Evolutionary conservation across 805 yeast genomes (phyloP).

Genomic region (Pichia manshurica): DNA sequence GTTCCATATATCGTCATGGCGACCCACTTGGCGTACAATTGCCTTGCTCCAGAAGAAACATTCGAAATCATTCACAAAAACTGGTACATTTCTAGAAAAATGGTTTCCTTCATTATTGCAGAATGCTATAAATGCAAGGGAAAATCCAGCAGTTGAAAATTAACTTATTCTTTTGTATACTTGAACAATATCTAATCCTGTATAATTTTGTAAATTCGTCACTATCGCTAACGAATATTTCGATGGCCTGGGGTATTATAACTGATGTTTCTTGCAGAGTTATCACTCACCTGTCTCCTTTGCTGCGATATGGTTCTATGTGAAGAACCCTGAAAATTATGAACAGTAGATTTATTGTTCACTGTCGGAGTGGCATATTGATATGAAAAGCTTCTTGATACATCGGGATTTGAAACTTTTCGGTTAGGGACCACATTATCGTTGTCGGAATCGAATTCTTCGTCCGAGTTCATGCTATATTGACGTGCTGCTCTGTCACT

Average conservation of each 20-base stretch:
- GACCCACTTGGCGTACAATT: conserved; percentile 24
- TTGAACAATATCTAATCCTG: too few relatives aligned
- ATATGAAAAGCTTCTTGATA: conserved; percentile 4
- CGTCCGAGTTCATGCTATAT: conserved; percentile 3
- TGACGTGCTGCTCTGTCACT: neutral
- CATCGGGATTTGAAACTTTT: conserved; percentile 6
- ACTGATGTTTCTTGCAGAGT: conserved; percentile 1
- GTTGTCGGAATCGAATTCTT: neutral
- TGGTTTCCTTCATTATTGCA: conserved; percentile 24
- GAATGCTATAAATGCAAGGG: conserved; percentile 20
- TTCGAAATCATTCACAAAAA: conserved; percentile 25
- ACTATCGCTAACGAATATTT: conserved; percentile 9
- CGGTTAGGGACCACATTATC: neutral
- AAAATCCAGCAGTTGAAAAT: neutral
- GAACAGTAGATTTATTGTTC: conserved; percentile 8
- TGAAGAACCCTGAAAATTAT: conserved; percentile 6
- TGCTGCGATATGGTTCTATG: conserved; percentile 9
- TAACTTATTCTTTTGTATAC: neutral
- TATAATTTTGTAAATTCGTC: too few relatives aligned
- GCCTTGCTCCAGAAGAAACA: conserved; percentile 19
- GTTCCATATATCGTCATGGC: conserved; percentile 28
- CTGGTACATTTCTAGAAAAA: conserved; percentile 29
- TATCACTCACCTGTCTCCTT: conserved; percentile 3
- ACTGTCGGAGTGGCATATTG: conserved; percentile 15
- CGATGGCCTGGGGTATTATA: conserved; percentile 11